Evolutionary conservation across 75 land plant genomes (phyloP).

Genomic region (Pinus taeda): DNA sequence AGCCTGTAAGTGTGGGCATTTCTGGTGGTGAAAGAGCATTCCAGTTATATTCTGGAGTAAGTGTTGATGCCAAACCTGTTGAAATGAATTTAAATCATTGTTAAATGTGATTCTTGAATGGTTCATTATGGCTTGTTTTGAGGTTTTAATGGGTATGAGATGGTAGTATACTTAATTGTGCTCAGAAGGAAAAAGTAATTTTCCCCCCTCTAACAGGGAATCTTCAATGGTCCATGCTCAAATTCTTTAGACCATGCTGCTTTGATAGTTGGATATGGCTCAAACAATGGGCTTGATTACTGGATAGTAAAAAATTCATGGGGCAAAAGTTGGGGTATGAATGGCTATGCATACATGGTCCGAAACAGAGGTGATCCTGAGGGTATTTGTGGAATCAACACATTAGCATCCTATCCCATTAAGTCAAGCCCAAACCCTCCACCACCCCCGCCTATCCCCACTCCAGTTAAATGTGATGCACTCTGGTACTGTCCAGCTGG

Average conservation of each 20-base stretch:
- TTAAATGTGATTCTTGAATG: neutral
- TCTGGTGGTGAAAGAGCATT: conserved; percentile 71
- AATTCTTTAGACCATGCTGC: conserved; percentile 70
- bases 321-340: conserved; percentile 72
- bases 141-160: neutral
- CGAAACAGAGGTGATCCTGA: conserved; percentile 39
- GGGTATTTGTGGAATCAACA: conserved; percentile 76
- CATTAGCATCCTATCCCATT: conserved; percentile 67
- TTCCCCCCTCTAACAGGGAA: conserved; percentile 39
- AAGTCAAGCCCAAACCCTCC: conserved; percentile 54
- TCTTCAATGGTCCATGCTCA: conserved; percentile 66
- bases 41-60: conserved; percentile 76
- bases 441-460: conserved; percentile 56
- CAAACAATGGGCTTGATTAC: conserved; percentile 57
- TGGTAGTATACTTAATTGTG: neutral
- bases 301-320: conserved; percentile 87
- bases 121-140: neutral
- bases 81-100: neutral
- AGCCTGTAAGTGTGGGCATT: conserved; percentile 87
- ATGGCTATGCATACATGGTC: conserved; percentile 59
- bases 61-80: conserved; percentile 3
- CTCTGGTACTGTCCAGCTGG: conserved; percentile 51
- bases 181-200: neutral
- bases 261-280: conserved; percentile 69
- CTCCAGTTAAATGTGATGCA: conserved; percentile 51